phyloP scores from a whole-genome alignment of 2,329 filamentous ascomycete genomes.

The Colletotrichum ledebouriae region DNA sequence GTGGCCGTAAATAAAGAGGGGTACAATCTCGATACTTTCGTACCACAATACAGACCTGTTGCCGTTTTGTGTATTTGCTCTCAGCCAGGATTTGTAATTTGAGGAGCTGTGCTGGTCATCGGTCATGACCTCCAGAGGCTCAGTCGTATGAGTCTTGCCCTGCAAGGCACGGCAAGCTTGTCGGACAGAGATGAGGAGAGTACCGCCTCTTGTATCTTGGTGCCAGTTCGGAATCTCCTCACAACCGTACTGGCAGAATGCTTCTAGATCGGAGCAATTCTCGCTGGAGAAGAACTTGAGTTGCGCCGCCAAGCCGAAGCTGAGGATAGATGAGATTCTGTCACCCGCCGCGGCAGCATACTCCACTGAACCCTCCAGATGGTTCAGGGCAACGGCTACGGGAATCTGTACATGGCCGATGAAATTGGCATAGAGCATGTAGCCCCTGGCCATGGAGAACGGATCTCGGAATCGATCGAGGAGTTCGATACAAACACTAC shows the following conservation, averaged over 20 bases:
- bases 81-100: constrained; percentile 71
- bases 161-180: constrained; percentile 79
- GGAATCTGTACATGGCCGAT: constrained; percentile 77
- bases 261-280: constrained; percentile 77
- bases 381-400: constrained; percentile 68
- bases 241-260: constrained; percentile 78
- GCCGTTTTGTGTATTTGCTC: constrained; percentile 66
- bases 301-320: constrained; percentile 75
- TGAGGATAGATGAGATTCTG: constrained; percentile 78
- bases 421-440: constrained; percentile 78
- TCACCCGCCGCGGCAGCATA: constrained; percentile 77
- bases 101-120: constrained; percentile 75
- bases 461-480: constrained; percentile 73
- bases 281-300: constrained; percentile 79
- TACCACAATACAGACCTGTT: constrained; percentile 77
- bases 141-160: constrained; percentile 74
- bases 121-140: constrained; percentile 70
- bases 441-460: constrained; percentile 76
- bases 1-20: constrained; percentile 73
- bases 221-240: constrained; percentile 82
- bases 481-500: constrained; percentile 72
- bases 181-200: constrained; percentile 74
- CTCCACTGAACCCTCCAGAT: constrained; percentile 76
- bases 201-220: constrained; percentile 78
- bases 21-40: constrained; percentile 74